Percentiles rank a stretch among this genome's conserved stretches.
Evolutionary conservation across 140 eudicot species (phyloP).

Genomic region (Bidens hawaiensis): DNA sequence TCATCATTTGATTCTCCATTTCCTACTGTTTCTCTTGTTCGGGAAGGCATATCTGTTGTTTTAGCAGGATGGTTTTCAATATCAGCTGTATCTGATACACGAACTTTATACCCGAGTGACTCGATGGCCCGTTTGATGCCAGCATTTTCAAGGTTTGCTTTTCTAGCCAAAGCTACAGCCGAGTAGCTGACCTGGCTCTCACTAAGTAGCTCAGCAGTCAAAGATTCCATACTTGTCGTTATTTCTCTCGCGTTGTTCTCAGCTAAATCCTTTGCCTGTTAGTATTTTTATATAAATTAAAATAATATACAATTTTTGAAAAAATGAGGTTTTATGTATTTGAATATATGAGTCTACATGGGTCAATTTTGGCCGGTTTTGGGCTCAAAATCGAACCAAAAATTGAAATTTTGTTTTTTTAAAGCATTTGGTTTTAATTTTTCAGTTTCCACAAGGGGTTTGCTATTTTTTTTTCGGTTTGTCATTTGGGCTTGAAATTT

Average conservation of each 20-base stretch:
- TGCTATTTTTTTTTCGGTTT: too few species aligned
- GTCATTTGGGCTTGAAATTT: too few species aligned
- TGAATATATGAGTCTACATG: too few species aligned
- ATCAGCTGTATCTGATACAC: slow-evolving; percentile 56
- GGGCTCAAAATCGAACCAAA: too few species aligned
- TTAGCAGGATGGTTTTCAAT: slow-evolving; percentile 54
- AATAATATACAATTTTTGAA: too few species aligned
- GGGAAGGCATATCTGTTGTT: slow-evolving; percentile 38
- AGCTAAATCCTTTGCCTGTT: slow-evolving; percentile 76
- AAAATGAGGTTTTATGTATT: background rate
- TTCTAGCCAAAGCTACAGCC: slow-evolving; percentile 54
- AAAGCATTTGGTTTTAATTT: too few species aligned
- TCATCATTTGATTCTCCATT: slow-evolving; percentile 16
- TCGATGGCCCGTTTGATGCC: slow-evolving; percentile 79
- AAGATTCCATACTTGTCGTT: slow-evolving; percentile 45
- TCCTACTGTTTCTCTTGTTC: slow-evolving; percentile 18
- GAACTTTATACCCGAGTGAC: slow-evolving; percentile 80
- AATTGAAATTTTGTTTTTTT: too few species aligned
- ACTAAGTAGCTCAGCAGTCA: slow-evolving; percentile 58
- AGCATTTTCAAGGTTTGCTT: slow-evolving; percentile 56
- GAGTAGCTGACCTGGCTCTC: slow-evolving; percentile 65
- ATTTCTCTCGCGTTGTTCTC: slow-evolving; percentile 61
- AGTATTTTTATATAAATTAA: background rate
- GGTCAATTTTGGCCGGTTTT: too few species aligned
- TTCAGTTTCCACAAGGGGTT: too few species aligned